Percentiles rank a stretch among this genome's conserved stretches.
Evolutionary conservation across 2,329 filamentous ascomycete species (phyloP).

Genomic region (Chaetomium sp.): DNA sequence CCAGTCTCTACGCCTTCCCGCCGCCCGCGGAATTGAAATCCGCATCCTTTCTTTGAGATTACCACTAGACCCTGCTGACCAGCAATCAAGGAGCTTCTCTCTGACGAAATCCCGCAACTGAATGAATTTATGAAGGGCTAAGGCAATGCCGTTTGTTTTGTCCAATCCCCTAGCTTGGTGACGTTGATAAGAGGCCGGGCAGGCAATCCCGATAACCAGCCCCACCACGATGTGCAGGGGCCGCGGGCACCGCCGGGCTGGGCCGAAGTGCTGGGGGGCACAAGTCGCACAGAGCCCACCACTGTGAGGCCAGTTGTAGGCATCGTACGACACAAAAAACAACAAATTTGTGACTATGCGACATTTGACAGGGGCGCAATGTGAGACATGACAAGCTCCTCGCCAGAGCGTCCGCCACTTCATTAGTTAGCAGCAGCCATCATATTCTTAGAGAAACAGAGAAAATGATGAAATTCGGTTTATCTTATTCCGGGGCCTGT

Average conservation of each 20-base stretch:
- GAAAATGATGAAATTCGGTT: not conserved
- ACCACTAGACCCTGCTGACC: not conserved
- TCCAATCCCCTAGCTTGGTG: not conserved
- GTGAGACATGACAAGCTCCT: not conserved
- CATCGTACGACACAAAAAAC: conserved; percentile 1
- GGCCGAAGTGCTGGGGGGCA: not conserved
- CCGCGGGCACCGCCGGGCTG: not conserved
- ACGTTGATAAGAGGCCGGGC: not conserved
- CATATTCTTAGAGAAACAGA: not conserved
- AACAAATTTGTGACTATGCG: not conserved
- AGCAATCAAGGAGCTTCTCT: not conserved
- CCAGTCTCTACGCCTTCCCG: conserved; percentile 13
- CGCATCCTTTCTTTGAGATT: not conserved
- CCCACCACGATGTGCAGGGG: not conserved
- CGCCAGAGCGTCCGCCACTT: not conserved
- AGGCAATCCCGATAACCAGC: not conserved
- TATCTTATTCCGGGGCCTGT: not conserved
- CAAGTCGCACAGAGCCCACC: not conserved
- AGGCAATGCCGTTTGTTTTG: not conserved
- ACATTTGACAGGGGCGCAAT: not conserved
- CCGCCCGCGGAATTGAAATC: conserved; percentile 9
- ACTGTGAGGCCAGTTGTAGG: not conserved
- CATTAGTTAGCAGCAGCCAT: too few relatives aligned
- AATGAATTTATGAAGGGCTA: not conserved
- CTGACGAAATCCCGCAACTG: not conserved